These are phyloP conservation scores for Diaporthe caulivora DNA, from an alignment of 2,329 filamentous ascomycete species.

Conservation along the genomic window DNA sequence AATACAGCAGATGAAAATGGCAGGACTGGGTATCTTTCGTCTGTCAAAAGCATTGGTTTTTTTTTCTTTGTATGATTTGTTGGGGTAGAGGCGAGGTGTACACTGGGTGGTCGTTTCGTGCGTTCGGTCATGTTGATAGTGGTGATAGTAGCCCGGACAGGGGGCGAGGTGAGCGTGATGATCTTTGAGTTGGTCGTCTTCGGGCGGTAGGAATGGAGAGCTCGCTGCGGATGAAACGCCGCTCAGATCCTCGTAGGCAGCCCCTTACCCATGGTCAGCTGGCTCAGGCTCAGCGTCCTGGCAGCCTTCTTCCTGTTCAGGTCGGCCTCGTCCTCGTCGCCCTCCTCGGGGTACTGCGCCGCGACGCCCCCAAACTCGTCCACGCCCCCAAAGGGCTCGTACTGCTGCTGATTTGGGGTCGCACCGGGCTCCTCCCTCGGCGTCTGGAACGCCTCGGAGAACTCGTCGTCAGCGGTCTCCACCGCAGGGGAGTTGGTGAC, in stretches of 20 bases:
- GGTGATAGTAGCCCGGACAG: not conserved
- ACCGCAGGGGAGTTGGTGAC: slow-evolving; percentile 43
- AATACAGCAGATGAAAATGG: slow-evolving; percentile 30
- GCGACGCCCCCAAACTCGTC: slow-evolving; percentile 51
- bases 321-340: slow-evolving; percentile 43
- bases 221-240: not conserved
- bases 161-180: not conserved
- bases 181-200: not conserved
- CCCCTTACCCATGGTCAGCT: slow-evolving; percentile 64
- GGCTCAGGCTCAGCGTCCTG: slow-evolving; percentile 74
- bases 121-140: not conserved
- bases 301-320: slow-evolving; percentile 65
- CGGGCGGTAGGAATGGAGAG: too few species aligned
- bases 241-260: slow-evolving; percentile 44
- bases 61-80: not conserved
- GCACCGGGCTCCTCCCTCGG: slow-evolving; percentile 59
- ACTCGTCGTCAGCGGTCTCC: slow-evolving; percentile 47
- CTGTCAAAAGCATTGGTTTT: slow-evolving; percentile 22
- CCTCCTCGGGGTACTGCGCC: slow-evolving; percentile 51
- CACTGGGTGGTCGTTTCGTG: slow-evolving; percentile 34
- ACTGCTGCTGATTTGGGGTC: slow-evolving; percentile 47
- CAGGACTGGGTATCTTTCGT: slow-evolving; percentile 33
- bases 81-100: not conserved
- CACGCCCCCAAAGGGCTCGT: slow-evolving; percentile 53
- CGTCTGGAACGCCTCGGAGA: slow-evolving; percentile 64